Evolutionary conservation across 768 basidiomycete species (phyloP), one percentile per base, ranked within the genome.

Genomic region (Gymnopilus dilepis): DNA sequence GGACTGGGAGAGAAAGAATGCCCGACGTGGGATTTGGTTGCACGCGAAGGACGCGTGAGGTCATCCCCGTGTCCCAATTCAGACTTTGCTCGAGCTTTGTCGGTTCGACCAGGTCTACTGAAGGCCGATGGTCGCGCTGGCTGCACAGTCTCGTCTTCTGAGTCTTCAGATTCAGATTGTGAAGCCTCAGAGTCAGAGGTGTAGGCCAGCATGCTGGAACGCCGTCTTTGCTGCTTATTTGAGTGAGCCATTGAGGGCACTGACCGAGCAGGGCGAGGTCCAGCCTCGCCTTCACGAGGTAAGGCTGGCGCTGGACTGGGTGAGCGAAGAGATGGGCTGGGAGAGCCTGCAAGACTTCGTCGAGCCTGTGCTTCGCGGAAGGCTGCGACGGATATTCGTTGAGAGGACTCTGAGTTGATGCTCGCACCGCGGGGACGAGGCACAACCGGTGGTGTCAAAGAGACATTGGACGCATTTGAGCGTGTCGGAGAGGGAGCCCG

Each of bases 341-440:
- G 89, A 0, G 88, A 90, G 55, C 82, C 84, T 12, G 88, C 80
- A 26, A 79, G 73, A 65, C 86, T 87, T 50, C 87, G 80, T 41
- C 90, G 77, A 4, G 90, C 88, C 58, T 91, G 89, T 19, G 84
- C 89, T 77, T 92, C 91, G 56, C 89, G 84, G 70, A 93, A 93
- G 2, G 91, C 91, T 2, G 90, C 91, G 31, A 93, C 87, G 7
- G 89, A 89, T 24, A 93, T 92, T 56, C 90, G 84, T 63, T 91
- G 90, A 1, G 87, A 86, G 5, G 85, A 78, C 40, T 90, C 88
- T 3, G 88, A 88, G 17, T 83, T 81, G 62, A 79, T 66, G 72
- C 88, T 89, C 43, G 78, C 76, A 21, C 80, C 84, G 65, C 90
- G 82, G 19, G 82, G 76, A 11, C 88, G 83, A 24, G 82, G 76